Evolutionary conservation across 208 protist species (phyloP).

Genomic region (Novymonas esmeraldas): DNA sequence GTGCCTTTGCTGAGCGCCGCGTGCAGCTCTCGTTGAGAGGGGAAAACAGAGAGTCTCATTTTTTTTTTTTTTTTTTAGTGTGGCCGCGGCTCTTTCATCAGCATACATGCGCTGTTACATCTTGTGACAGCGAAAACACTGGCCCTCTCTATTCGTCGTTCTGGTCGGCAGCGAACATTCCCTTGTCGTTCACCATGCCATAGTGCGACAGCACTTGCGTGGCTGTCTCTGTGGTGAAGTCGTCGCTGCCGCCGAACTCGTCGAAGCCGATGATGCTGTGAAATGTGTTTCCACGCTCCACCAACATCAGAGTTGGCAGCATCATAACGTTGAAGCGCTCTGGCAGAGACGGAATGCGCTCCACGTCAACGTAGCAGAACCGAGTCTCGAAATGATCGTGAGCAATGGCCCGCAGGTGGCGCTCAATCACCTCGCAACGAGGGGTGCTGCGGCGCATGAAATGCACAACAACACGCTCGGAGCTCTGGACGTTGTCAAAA

Average conservation of each 20-base stretch:
- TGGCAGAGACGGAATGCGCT: slow-evolving; percentile 83
- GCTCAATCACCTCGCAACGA: slow-evolving; percentile 87
- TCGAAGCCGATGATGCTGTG: slow-evolving; percentile 95
- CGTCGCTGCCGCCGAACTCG: slow-evolving; percentile 89
- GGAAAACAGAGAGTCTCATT: not conserved
- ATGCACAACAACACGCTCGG: slow-evolving; percentile 89
- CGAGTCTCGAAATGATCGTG: slow-evolving; percentile 84
- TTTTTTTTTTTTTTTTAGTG: slow-evolving; percentile 10
- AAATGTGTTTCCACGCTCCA: slow-evolving; percentile 90
- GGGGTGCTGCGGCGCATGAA: slow-evolving; percentile 90
- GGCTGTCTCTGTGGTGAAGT: slow-evolving; percentile 83
- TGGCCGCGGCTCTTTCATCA: too few relatives aligned
- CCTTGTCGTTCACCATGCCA: slow-evolving; percentile 89
- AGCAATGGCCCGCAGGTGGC: slow-evolving; percentile 81
- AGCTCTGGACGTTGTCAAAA: slow-evolving; percentile 75
- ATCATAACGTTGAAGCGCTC: slow-evolving; percentile 92
- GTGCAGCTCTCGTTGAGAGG: too few relatives aligned
- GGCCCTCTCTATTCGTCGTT: slow-evolving; percentile 43
- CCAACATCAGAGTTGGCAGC: slow-evolving; percentile 92
- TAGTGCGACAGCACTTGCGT: slow-evolving; percentile 69
- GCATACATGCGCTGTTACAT: not conserved
- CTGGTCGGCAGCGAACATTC: slow-evolving; percentile 91
- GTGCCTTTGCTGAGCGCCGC: too few relatives aligned
- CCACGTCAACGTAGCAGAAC: slow-evolving; percentile 90
- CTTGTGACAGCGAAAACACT: not conserved